Conservation (phyloP, 495 filamentous ascomycete species). For the Viridothelium virens region DNA sequence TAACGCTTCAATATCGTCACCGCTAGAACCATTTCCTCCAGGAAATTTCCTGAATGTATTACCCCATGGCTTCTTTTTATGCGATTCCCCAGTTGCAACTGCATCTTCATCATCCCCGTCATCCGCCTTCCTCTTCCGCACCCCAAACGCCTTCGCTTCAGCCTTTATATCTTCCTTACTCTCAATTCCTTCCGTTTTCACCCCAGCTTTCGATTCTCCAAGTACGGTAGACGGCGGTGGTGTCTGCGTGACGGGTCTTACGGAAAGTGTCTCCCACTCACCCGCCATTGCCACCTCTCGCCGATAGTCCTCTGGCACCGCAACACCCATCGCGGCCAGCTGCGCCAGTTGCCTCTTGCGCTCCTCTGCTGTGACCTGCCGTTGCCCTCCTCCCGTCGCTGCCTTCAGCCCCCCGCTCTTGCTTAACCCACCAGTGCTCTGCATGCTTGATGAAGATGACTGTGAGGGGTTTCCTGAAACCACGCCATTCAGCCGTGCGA, state of each 20-base stretch:
- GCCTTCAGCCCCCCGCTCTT: slow-evolving; percentile 19
- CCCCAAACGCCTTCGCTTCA: slow-evolving; percentile 40
- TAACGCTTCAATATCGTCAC: slow-evolving; percentile 63
- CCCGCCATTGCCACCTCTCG: slow-evolving; percentile 80
- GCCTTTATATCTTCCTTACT: slow-evolving; percentile 38
- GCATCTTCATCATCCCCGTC: slow-evolving; percentile 54
- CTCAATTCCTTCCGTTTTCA: slow-evolving; percentile 40
- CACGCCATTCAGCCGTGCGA: slow-evolving; percentile 76
- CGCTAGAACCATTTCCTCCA: slow-evolving; percentile 36
- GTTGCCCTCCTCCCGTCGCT: slow-evolving; percentile 16
- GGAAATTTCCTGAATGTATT: slow-evolving; percentile 60
- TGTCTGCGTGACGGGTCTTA: slow-evolving; percentile 40
- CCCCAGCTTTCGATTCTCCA: slow-evolving; percentile 9
- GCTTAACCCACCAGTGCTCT: slow-evolving; percentile 13
- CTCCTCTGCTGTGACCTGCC: slow-evolving; percentile 53
- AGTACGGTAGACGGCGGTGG: not conserved
- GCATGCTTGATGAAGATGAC: slow-evolving; percentile 19
- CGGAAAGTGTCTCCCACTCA: slow-evolving; percentile 72
- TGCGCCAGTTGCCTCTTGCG: slow-evolving; percentile 79
- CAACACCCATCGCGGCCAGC: slow-evolving; percentile 78
- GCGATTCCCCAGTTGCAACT: slow-evolving; percentile 52
- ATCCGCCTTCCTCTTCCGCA: slow-evolving; percentile 59
- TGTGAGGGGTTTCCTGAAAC: slow-evolving; percentile 38
- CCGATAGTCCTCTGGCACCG: slow-evolving; percentile 71
- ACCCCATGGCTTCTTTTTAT: slow-evolving; percentile 66